phyloP scores from a whole-genome alignment of 805 yeast species.

The Kazachstania kunashirensis region DNA sequence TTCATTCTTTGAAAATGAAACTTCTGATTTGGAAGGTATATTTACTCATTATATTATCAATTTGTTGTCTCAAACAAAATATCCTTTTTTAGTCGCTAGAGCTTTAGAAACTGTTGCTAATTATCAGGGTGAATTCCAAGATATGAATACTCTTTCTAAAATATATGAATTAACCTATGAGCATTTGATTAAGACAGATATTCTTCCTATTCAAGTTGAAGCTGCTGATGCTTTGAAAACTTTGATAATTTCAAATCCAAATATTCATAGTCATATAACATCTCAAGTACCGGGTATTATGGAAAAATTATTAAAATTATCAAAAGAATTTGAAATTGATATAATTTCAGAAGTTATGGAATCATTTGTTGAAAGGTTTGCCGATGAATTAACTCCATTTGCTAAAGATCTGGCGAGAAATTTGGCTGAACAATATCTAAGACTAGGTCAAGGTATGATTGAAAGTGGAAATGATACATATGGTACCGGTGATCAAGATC shows the following conservation, averaged over 20 bases:
- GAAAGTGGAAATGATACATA: slow-evolving; percentile 30
- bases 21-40: slow-evolving; percentile 53
- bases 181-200: slow-evolving; percentile 31
- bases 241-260: slow-evolving; percentile 51
- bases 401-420: slow-evolving; percentile 56
- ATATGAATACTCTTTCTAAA: slow-evolving; percentile 33
- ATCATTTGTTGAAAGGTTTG: slow-evolving; percentile 80
- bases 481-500: slow-evolving; percentile 41
- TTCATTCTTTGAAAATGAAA: slow-evolving; percentile 18
- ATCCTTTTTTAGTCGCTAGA: slow-evolving; percentile 63
- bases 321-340: slow-evolving; percentile 78
- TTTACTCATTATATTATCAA: slow-evolving; percentile 55
- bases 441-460: slow-evolving; percentile 45
- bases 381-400: slow-evolving; percentile 83
- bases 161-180: slow-evolving; percentile 34
- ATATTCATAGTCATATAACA: slow-evolving; percentile 59
- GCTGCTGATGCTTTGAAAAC: slow-evolving; percentile 85
- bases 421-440: slow-evolving; percentile 52
- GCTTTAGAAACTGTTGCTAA: slow-evolving; percentile 49
- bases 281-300: slow-evolving; percentile 69
- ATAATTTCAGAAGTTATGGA: slow-evolving; percentile 87
- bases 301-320: slow-evolving; percentile 65
- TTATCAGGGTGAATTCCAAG: slow-evolving; percentile 27
- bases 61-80: slow-evolving; percentile 42
- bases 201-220: slow-evolving; percentile 71